Evolutionary conservation across 2,329 filamentous ascomycete species (phyloP), one percentile per base, ranked within the genome.

Genomic region (Aspergillus brasiliensis): DNA sequence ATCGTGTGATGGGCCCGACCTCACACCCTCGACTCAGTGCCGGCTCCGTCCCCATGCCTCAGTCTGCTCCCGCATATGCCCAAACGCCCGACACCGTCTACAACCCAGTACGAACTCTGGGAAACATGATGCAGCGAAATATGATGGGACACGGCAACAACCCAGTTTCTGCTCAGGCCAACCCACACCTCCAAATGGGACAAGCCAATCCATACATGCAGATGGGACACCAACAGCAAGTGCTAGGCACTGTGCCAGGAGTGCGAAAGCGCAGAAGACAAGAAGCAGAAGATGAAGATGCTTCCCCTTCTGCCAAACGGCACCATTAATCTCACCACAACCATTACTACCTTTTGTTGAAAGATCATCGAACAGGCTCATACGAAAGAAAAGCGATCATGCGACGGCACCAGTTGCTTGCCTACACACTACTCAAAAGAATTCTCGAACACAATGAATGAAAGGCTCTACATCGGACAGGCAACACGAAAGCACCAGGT

Each of bases 1-100:
- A 55, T 40, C 52, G 52, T 8, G 52, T 60, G 52, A 44, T 47
- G 25, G 51, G 42, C n/a, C 46, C 57, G 6, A 55, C 47, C 3
- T 60, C 58, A 3, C 52, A 60, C 10, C 53, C 58, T 5, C 34
- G 53, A 31, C 37, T 25, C 3, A 46, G 5, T 15, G 3, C 23
- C 15, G 53, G n/a, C 23, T 56, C 56, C 19, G 8, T 8, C 15
- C 11, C 44, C 1, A n/a, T 48, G 44, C 19, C 44, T 8, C 23
- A 27, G 25, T 17, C 46, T n/a, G 25, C 46, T n/a, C 15, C 27
- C 15, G 17, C 40, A 2, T 11, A 23, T 21, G 42, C 25, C 1
- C 10, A 23, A 23, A 19, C 42, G 19, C 10, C 11, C 3, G 42
- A 46, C 3, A 19, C 19, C 10, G n/a, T 44, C 8, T 23, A 46